phyloP scores from a whole-genome alignment of 1,139 yeast species.

The Pichia sp. region DNA sequence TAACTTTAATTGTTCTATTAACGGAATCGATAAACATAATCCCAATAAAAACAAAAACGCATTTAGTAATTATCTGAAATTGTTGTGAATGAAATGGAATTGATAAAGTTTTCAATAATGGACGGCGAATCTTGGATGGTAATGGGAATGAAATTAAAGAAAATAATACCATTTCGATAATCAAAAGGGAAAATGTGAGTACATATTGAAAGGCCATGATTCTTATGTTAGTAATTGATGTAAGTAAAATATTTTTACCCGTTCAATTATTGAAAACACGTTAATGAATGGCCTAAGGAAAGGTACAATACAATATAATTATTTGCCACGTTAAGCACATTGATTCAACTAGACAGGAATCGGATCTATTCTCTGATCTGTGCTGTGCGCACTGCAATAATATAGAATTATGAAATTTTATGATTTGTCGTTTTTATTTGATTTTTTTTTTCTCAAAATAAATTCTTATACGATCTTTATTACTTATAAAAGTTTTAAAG shows the following conservation, averaged over 20 bases:
- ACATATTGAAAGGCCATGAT: conserved; percentile 27
- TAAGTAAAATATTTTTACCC: no score
- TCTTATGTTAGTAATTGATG: neutral
- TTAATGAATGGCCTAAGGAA: no score
- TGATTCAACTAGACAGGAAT: no score
- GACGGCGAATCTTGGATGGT: conserved; percentile 69
- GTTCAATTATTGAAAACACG: neutral
- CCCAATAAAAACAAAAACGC: conserved; percentile 77
- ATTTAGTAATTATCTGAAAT: conserved; percentile 72
- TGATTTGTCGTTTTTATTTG: no score
- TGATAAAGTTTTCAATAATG: conserved; percentile 55
- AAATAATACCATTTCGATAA: conserved; percentile 76
- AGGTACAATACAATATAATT: no score
- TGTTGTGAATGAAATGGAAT: conserved; percentile 68
- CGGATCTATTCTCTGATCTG: no score
- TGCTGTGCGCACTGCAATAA: no score
- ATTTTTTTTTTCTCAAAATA: no score
- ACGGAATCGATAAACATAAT: conserved; percentile 85
- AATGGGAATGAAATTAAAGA: conserved; percentile 78
- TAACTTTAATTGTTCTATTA: conserved; percentile 71
- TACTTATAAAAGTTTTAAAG: no score
- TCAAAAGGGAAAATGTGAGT: conserved; percentile 60
- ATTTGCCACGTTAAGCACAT: no score
- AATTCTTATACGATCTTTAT: no score
- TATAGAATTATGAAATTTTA: no score